Base-by-base conservation (phyloP, 495 filamentous ascomycete genomes). In the Immersiella caudata region DNA sequence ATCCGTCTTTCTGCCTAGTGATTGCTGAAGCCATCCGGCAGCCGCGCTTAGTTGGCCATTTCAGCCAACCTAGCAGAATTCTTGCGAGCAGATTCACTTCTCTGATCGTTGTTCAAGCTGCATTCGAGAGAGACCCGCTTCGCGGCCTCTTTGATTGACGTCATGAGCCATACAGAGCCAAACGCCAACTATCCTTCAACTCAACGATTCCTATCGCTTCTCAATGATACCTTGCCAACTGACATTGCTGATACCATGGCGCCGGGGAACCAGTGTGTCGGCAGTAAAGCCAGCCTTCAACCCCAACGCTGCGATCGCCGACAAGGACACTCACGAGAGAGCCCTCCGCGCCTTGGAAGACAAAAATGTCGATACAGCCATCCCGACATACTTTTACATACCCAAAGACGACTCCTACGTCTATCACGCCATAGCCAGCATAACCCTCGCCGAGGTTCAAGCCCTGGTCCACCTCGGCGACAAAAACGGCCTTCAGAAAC, bases 351-450 rank as follows among this genome's bases (percentile, higher is more conserved):
- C 68, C 1, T 68, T 82, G 21, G 70, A 78, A 11, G 67, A 78
- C 24, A 75, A 86, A 65, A 79, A 85, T 72, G 76, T 89, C 60
- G 73, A 74, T 27, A 69, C 74, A 54, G 83, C 84, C 64, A 84
- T 89, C 59, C 66, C 76, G 58, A 65, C 74, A n/a, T 82, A 83
- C 46, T 89, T 90, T 75, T 67, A 72, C 7, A 75, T 90, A 1
- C 71, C 77, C 3, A 60, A 73, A 16, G 67, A 77, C 35, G 86
- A 89, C 69, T 68, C 67, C 50, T 89, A 88, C 72, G 78, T 83
- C 40, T 90, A 90, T 75, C 82, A 84, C 64, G 88, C 86, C 33
- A 83, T 81, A 35, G 79, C 81, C 16, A 83, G 78, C 67, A 75
- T 82, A 52, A 77, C 69, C 75, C 79, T 89, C 3, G 68, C 78